Conservation (phyloP, 2,329 filamentous ascomycete genomes). For the Trichophyton simii region DNA sequence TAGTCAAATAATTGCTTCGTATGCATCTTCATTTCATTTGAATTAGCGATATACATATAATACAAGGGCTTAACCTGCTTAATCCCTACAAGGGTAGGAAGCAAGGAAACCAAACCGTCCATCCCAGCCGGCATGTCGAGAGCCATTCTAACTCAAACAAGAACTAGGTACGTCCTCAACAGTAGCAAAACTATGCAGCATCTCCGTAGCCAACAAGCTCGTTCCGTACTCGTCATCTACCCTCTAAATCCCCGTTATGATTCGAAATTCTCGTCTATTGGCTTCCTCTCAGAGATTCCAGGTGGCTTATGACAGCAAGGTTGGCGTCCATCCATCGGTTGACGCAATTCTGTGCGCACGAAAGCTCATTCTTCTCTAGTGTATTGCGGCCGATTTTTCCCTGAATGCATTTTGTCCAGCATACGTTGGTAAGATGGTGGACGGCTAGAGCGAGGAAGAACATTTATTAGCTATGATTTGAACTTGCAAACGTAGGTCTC, state of each 20-base stretch:
- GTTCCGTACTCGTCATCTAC: neutral
- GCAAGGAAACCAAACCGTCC: neutral
- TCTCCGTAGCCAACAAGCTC: neutral
- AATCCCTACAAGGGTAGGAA: neutral
- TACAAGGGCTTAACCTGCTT: neutral
- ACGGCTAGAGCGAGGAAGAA: constrained; percentile 37
- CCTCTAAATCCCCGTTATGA: neutral
- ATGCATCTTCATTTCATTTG: neutral
- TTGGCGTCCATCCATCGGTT: constrained; percentile 88
- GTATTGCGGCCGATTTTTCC: constrained; percentile 56
- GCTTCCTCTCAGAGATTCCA: constrained; percentile 49
- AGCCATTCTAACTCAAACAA: neutral
- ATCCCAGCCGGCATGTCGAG: neutral
- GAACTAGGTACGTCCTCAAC: neutral
- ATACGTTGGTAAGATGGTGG: constrained; percentile 59
- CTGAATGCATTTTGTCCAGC: constrained; percentile 90
- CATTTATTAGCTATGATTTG: neutral
- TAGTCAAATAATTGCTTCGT: neutral
- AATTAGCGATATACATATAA: neutral
- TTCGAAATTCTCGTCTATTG: neutral
- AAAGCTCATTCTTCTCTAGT: constrained; percentile 66
- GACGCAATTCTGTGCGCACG: constrained; percentile 83
- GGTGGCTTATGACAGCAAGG: constrained; percentile 68
- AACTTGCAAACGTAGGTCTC: neutral
- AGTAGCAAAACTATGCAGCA: neutral